phyloP scores from a whole-genome alignment of 2,329 filamentous ascomycete genomes.

The Stagonosporopsis tanaceti region DNA sequence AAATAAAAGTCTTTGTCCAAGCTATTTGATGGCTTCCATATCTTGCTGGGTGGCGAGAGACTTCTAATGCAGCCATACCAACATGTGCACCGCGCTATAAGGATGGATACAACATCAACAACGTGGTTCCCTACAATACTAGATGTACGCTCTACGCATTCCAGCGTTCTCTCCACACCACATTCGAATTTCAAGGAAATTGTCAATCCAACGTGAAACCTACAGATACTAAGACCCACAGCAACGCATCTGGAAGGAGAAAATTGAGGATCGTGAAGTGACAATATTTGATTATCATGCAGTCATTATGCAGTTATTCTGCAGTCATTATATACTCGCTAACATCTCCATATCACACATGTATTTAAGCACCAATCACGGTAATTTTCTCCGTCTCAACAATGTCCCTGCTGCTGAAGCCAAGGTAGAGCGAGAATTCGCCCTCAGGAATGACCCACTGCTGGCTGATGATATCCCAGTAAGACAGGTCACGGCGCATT shows the following conservation, averaged over 20 bases:
- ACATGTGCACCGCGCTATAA: no score
- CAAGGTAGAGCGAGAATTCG: slow-evolving; percentile 41
- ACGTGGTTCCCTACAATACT: no score
- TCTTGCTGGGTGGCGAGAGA: no score
- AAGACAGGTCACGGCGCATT: slow-evolving; percentile 81
- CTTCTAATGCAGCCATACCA: no score
- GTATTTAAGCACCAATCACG: slow-evolving; percentile 21
- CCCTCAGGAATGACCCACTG: slow-evolving; percentile 74
- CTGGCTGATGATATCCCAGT: slow-evolving; percentile 79
- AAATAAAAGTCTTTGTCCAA: no score
- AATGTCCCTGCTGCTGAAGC: slow-evolving; percentile 40
- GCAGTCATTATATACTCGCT: slow-evolving; percentile 14
- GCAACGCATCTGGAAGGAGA: not conserved
- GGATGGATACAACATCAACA: no score
- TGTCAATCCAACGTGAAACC: no score
- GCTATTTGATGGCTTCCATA: no score
- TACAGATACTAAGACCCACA: no score
- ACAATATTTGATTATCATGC: slow-evolving; percentile 3
- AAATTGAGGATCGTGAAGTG: not conserved
- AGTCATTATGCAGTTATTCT: slow-evolving; percentile 8
- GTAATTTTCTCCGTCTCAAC: slow-evolving; percentile 30
- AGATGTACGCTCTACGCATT: no score
- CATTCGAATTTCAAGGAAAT: no score
- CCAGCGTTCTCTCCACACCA: no score
- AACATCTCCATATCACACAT: not conserved